A percentile compares a stretch with the other conserved stretches of the same genome.
phyloP scores from a whole-genome alignment of 2,329 filamentous ascomycete species.

The Trichophyton rubrum region DNA sequence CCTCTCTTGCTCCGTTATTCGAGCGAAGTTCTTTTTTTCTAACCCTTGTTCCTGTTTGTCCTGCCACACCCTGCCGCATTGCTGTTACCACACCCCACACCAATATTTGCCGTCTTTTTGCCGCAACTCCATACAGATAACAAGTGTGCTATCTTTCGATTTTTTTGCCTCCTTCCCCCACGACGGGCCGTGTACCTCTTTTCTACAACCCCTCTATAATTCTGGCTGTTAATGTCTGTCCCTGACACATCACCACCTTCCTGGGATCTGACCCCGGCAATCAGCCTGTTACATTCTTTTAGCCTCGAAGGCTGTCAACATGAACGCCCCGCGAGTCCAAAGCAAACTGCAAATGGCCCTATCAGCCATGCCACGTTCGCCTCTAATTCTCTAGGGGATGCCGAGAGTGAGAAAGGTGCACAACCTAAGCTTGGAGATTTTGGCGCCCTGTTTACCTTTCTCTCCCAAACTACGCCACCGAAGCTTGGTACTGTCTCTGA shows the following conservation, averaged over 20 bases:
- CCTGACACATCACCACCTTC: constrained; percentile 18
- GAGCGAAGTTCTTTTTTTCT: neutral
- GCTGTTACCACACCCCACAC: neutral
- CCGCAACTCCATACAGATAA: neutral
- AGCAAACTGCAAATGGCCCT: neutral
- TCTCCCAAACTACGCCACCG: constrained; percentile 19
- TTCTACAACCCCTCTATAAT: neutral
- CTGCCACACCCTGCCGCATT: neutral
- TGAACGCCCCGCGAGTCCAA: neutral
- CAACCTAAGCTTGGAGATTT: constrained; percentile 33
- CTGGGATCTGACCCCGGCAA: constrained; percentile 37
- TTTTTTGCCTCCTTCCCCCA: neutral
- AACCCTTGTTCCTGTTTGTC: neutral
- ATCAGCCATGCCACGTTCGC: neutral
- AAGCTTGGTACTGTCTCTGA: neutral
- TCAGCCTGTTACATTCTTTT: constrained; percentile 30
- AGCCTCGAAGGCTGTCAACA: neutral
- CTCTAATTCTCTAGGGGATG: neutral
- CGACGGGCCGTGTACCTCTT: neutral
- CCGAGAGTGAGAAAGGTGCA: constrained; percentile 4
- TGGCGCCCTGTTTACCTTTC: constrained; percentile 29
- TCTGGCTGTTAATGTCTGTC: constrained; percentile 17
- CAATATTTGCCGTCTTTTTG: neutral
- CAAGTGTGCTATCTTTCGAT: no score
- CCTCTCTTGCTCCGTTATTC: neutral